Conservation (phyloP, 202 grass and related monocot genomes). For the Hordeum pubiflorum region DNA sequence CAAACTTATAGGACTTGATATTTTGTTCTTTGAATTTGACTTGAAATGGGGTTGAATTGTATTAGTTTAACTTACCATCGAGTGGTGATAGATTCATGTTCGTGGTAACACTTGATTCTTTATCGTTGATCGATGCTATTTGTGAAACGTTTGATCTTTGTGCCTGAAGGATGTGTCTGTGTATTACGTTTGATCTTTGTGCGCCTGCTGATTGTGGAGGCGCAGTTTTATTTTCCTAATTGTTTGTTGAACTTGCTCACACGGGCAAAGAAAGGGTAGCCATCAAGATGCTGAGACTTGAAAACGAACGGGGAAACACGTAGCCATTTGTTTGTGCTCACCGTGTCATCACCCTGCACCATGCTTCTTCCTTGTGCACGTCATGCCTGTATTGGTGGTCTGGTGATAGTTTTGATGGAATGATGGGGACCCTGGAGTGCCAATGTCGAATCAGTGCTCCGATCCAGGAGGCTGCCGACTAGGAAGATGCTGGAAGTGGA, state of each 20-base stretch:
- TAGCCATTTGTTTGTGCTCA: too few relatives aligned
- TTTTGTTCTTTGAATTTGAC: constrained; percentile 34
- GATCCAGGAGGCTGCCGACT: background rate
- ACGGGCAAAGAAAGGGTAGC: too few relatives aligned
- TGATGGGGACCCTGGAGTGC: background rate
- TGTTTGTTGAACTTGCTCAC: too few relatives aligned
- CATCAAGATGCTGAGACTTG: too few relatives aligned
- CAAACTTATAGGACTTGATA: constrained; percentile 24
- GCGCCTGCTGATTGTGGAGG: background rate
- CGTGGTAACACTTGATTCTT: constrained; percentile 7
- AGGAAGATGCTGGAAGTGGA: background rate
- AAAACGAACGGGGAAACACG: too few relatives aligned
- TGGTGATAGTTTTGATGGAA: background rate
- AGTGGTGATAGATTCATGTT: constrained; percentile 15
- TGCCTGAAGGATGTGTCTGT: background rate
- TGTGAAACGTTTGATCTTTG: background rate
- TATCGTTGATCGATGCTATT: background rate
- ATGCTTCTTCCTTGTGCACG: background rate
- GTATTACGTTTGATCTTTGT: background rate
- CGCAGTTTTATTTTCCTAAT: too few relatives aligned
- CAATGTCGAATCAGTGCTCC: too few relatives aligned
- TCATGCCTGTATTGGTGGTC: background rate
- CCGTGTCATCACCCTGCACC: too few relatives aligned
- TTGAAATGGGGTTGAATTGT: constrained; percentile 28
- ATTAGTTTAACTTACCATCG: constrained; percentile 9